Percentiles rank a stretch among this genome's conserved stretches.
Evolutionary conservation across 441 rosid genomes (phyloP).

Genomic region (Melastoma candidum): DNA sequence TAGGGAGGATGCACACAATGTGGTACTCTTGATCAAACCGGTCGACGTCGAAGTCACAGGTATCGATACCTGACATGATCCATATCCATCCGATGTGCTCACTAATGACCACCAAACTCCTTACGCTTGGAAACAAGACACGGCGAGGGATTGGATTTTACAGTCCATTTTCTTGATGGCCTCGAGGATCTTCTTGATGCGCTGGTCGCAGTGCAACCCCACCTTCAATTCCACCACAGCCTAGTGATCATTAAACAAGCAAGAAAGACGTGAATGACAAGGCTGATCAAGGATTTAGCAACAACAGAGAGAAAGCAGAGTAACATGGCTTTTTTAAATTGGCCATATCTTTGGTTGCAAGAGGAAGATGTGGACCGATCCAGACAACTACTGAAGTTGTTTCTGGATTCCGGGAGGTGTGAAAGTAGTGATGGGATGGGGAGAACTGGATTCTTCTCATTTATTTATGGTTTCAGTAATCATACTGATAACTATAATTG

Average conservation of each 20-base stretch:
- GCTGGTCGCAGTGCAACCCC: conserved; percentile 66
- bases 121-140: background rate
- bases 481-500: too few relatives aligned
- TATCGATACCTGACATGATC: conserved; percentile 46
- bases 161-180: conserved; percentile 83
- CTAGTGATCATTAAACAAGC: conserved; percentile 17
- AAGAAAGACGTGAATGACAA: background rate
- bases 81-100: too few relatives aligned
- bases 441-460: too few relatives aligned
- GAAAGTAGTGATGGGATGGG: too few relatives aligned
- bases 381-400: too few relatives aligned
- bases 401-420: too few relatives aligned
- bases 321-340: background rate
- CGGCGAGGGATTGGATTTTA: conserved; percentile 10
- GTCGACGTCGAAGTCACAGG: conserved; percentile 63
- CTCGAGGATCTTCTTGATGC: conserved; percentile 73
- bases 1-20: too few relatives aligned
- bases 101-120: too few relatives aligned
- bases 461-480: too few relatives aligned
- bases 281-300: background rate
- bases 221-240: conserved; percentile 65
- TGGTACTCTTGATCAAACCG: conserved; percentile 13
- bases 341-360: background rate
- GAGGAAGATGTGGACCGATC: too few relatives aligned
- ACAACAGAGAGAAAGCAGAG: background rate